These are phyloP conservation scores for Lactifluus subvellereus DNA, from an alignment of 768 basidiomycete species.

Conservation along the genomic window DNA sequence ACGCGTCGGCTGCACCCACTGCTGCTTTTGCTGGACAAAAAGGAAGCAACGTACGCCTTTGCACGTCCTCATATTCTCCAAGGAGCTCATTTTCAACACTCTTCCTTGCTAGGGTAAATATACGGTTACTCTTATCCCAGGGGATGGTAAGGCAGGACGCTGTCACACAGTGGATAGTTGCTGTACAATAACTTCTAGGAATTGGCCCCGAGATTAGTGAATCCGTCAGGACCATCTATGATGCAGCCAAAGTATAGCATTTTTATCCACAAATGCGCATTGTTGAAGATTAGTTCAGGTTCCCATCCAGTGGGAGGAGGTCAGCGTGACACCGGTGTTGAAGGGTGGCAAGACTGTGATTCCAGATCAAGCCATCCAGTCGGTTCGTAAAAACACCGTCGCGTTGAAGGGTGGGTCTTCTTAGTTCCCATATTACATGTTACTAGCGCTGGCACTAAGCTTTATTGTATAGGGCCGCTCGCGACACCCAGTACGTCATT, in stretches of 20 bases:
- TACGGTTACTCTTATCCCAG: conserved; percentile 92
- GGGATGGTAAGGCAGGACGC: conserved; percentile 64
- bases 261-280: background rate
- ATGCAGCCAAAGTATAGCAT: conserved; percentile 65
- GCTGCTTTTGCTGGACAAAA: conserved; percentile 90
- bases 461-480: conserved; percentile 65
- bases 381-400: conserved; percentile 95
- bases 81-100: background rate
- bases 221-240: conserved; percentile 91
- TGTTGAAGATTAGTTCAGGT: conserved; percentile 46
- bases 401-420: conserved; percentile 79
- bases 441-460: background rate
- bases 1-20: conserved; percentile 73
- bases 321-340: conserved; percentile 89
- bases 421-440: background rate
- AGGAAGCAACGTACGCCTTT: conserved; percentile 65
- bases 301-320: conserved; percentile 99
- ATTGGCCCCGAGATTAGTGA: conserved; percentile 99
- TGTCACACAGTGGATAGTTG: conserved; percentile 18
- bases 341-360: conserved; percentile 97
- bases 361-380: conserved; percentile 83
- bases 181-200: conserved; percentile 43
- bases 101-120: conserved; percentile 73
- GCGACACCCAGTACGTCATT: conserved; percentile 85
- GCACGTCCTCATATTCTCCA: background rate